Evolutionary conservation across 1,139 yeast genomes (phyloP), one percentile per base, ranked within the genome.

Genomic region (Taphrina deformans): DNA sequence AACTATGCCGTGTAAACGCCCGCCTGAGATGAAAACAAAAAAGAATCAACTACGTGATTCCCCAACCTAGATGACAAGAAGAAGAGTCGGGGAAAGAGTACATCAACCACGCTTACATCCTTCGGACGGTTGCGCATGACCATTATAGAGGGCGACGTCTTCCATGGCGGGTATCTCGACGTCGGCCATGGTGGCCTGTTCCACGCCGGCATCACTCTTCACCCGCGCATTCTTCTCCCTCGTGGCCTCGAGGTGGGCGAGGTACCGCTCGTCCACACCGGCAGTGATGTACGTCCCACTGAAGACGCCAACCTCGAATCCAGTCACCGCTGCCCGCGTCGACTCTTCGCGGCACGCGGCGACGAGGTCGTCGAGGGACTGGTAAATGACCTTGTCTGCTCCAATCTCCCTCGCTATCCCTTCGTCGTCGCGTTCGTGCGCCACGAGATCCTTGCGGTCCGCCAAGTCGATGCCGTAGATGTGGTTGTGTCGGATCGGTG

Each of bases 381-480:
- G 99, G 78, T 88, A 93, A 69, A 91, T 87, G 40, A 93, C 97
- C 71, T 81, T 83, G 75, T 93, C 99, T 55, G 99, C 96, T 51
- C 96, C 96, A 71, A 93, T 84, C n/a, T 82, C 88, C 65, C 80
- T 72, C 21, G 95, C 86, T 70, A 93, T 85, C 73, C 88, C 89
- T 1, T 83, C 85, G 69, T 86, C 93, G 29, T 84, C 79, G 72
- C 89, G 84, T 71, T 87, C 80, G 76, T 84, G 93, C 9, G 97
- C 99, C 61, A 93, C 97, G 62, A 93, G 82, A 9, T 97, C 97
- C 77, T 86, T 89, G 66, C 96, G 89, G 73, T 93, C 98, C 35
- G 99, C 98, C 69, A 93, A 82, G 78, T 93, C 99, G 71, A 93
- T 93, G 75, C 99, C 99, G 75, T 95, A 95, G 68, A 93, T 90